Base-by-base conservation (phyloP, 305 asterid genomes). In the Plantago lanceolata region DNA sequence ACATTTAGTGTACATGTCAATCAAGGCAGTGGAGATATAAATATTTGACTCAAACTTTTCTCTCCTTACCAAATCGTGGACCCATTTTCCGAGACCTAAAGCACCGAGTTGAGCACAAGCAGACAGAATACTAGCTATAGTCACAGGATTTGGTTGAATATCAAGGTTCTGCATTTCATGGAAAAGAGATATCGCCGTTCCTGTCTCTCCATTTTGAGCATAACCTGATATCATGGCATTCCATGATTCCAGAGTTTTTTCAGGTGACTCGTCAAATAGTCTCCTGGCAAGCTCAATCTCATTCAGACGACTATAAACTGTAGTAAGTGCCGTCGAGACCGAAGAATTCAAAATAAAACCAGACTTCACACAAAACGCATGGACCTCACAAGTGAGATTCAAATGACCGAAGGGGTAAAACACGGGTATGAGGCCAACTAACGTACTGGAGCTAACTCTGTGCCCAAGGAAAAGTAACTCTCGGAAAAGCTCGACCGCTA, bases 31-130 rank as follows among this genome's bases (percentile, higher is more conserved):
- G 17, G 85, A 74, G 4, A 87, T 80, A 33, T 72, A 85, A 55
- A 84, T 57, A 70, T 85, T 85, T 31, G 86, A 67, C 61, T 76
- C 87, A 53, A 87, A 81, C 53, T 67, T 52, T 72, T 77, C 89
- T 37, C 68, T 71, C 64, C 77, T 84, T 57, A 84, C 73, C 76
- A 87, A 70, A 63, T 78, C 76, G 65, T 85, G 95, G 71, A 90
- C 77, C 89, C 89, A 85, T 75, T 77, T 87, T 37, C 93, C 95
- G 17, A 87, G 67, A 64, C 83, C 87, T 68, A 87, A 80, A 53
- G 90, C 79, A 55, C 96, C 96, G 58, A 90, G 89, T 62, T 90
- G 96, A 62, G 96, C 87, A 60, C 96, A 87, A 15, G 96, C 93
- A 43, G 97, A 87, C 55, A 90, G 81, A 77, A 87, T 82, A 73